These are phyloP conservation scores for Monosporascus sp. DNA, from an alignment of 2,329 filamentous ascomycete genomes.

Conservation along the genomic window DNA sequence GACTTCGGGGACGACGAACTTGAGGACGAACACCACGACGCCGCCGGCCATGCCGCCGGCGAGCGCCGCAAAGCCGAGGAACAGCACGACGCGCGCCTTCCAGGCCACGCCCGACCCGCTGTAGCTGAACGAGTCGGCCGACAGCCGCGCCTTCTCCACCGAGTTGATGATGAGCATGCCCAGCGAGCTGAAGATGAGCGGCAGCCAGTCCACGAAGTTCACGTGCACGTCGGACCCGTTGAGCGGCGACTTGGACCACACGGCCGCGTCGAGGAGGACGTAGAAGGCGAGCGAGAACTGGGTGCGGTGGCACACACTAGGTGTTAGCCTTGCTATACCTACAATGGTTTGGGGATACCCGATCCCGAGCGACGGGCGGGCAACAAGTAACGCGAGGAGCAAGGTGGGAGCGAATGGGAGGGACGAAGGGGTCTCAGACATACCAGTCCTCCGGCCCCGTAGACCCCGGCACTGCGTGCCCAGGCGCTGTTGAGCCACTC, in stretches of 20 bases:
- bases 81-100: constrained; percentile 64
- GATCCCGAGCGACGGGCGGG: neutral
- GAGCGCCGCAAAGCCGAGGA: constrained; percentile 59
- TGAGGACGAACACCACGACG: constrained; percentile 62
- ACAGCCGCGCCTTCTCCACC: constrained; percentile 61
- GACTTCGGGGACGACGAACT: constrained; percentile 54
- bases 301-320: neutral
- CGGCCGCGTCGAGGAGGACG: constrained; percentile 60
- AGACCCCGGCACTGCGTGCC: constrained; percentile 59
- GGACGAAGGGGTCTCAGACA: constrained; percentile 21
- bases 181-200: constrained; percentile 59
- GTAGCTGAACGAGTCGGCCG: constrained; percentile 58
- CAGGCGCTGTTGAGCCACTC: constrained; percentile 62
- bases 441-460: constrained; percentile 58
- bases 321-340: neutral
- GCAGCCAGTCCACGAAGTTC: constrained; percentile 65
- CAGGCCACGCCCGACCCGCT: constrained; percentile 58
- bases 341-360: neutral
- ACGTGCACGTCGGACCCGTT: constrained; percentile 59
- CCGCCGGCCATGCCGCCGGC: constrained; percentile 65
- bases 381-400: neutral
- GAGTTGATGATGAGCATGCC: constrained; percentile 69
- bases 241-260: constrained; percentile 56
- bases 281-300: constrained; percentile 66
- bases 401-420: neutral